phyloP scores from a whole-genome alignment of 2,329 filamentous ascomycete genomes.

The Trichoderma brevicompactum region DNA sequence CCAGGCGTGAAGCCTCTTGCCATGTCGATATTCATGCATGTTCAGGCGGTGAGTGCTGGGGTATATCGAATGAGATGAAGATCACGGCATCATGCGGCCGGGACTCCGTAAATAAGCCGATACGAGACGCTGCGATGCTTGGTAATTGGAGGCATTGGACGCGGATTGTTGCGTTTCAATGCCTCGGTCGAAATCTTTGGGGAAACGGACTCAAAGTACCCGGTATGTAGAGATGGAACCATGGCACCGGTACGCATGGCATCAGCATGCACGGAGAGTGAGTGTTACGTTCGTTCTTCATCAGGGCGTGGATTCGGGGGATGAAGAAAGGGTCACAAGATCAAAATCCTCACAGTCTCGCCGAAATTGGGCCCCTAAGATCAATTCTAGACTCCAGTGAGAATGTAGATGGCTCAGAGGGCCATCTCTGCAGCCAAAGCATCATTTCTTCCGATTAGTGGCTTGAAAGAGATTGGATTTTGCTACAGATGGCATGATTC shows the following conservation, averaged over 20 bases:
- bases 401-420: no score
- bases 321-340: no score
- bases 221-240: neutral
- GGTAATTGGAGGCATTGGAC: neutral
- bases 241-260: neutral
- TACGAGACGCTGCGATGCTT: neutral
- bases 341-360: no score
- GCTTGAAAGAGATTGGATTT: no score
- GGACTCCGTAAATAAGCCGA: constrained; percentile 4
- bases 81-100: neutral
- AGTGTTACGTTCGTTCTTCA: no score
- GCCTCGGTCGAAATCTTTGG: neutral
- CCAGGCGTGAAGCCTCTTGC: neutral
- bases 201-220: neutral
- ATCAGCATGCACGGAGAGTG: no score
- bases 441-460: no score
- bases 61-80: neutral
- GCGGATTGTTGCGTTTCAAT: neutral
- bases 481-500: no score
- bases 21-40: constrained; percentile 1
- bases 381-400: no score
- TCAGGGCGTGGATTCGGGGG: no score
- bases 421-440: no score
- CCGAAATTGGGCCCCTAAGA: no score
- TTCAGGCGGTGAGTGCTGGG: neutral